phyloP scores from a whole-genome alignment of 192 early-diverging fungal genomes.

The Thoreauomyces humboldtii region DNA sequence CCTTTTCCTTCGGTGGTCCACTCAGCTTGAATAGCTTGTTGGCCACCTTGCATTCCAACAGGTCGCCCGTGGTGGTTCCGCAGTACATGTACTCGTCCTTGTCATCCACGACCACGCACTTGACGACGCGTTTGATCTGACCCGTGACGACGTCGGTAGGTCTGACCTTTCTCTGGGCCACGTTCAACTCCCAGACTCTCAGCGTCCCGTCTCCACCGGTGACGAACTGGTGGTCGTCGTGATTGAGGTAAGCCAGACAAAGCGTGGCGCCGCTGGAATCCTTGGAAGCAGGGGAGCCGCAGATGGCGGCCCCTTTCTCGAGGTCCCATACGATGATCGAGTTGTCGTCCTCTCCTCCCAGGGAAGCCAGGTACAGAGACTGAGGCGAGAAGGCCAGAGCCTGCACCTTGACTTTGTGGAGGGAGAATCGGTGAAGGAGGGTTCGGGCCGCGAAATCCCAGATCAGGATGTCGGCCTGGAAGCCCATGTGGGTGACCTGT shows the following conservation, averaged over 20 bases:
- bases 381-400: slow-evolving; percentile 51
- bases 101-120: slow-evolving; percentile 49
- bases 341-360: slow-evolving; percentile 59
- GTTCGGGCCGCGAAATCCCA: slow-evolving; percentile 54
- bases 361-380: slow-evolving; percentile 51
- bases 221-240: slow-evolving; percentile 49
- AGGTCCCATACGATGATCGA: slow-evolving; percentile 57
- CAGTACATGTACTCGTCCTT: slow-evolving; percentile 62
- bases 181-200: slow-evolving; percentile 57
- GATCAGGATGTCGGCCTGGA: slow-evolving; percentile 64
- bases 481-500: slow-evolving; percentile 65
- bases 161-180: slow-evolving; percentile 45
- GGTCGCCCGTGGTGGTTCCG: slow-evolving; percentile 59
- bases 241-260: slow-evolving; percentile 48
- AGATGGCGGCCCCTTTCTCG: slow-evolving; percentile 49
- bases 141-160: slow-evolving; percentile 53
- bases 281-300: slow-evolving; percentile 52
- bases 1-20: slow-evolving; percentile 60
- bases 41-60: slow-evolving; percentile 46
- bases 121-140: slow-evolving; percentile 59
- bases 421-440: slow-evolving; percentile 37
- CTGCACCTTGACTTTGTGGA: slow-evolving; percentile 64
- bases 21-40: slow-evolving; percentile 55
- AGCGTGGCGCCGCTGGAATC: slow-evolving; percentile 51
- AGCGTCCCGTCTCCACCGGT: slow-evolving; percentile 53